Base-by-base conservation (phyloP, 2,329 filamentous ascomycete genomes). In the Apiospora malaysiana region DNA sequence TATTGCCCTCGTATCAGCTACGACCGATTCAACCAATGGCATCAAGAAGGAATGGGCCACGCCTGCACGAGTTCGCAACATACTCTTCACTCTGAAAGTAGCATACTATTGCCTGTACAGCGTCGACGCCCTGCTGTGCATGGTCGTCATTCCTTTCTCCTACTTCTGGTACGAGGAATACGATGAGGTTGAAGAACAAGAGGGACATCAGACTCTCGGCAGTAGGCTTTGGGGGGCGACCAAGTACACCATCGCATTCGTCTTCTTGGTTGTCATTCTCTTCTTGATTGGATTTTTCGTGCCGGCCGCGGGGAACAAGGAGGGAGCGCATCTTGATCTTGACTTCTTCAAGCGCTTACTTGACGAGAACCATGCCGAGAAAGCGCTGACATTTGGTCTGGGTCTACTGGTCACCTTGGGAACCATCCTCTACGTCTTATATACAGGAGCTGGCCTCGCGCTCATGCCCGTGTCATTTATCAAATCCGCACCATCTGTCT, bases 141-240 rank as follows among this genome's bases (percentile, higher is more conserved):
- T 99, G 65, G 81, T 98, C 23, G 89, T 97, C 63, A 92, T 98
- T 25, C 96, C 96, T 0, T 99, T 99, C 79, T 92, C 95, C 66
- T 99, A 99, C 84, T 99, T 99, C 81, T 98, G 93, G 90, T 96
- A 97, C 78, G 96, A 99, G 81, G 96, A 98, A 81, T 97, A 97
- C 75, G 95, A 98, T 77, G 94, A 98, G 82, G 91, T 95, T 25
- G 94, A 94, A 72, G 88, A 92, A 45, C 93, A 97, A 77, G 89
- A 93, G 72, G 93, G 94, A 43, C 90, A 89, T 42, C 91, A 95
- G 79, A 92, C 92, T 2, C 81, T 92, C 71, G 87, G 86, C 8
- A 88, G 90, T 77, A 89, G 94, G 70, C 87, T 98, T 72, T 92
- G 91, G 88, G 91, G 91, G n/a, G 94, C 96, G 4, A 85, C 93